Conservation (phyloP, 371 early-diverging fungal genomes). For the Capniomyces stellatus region DNA sequence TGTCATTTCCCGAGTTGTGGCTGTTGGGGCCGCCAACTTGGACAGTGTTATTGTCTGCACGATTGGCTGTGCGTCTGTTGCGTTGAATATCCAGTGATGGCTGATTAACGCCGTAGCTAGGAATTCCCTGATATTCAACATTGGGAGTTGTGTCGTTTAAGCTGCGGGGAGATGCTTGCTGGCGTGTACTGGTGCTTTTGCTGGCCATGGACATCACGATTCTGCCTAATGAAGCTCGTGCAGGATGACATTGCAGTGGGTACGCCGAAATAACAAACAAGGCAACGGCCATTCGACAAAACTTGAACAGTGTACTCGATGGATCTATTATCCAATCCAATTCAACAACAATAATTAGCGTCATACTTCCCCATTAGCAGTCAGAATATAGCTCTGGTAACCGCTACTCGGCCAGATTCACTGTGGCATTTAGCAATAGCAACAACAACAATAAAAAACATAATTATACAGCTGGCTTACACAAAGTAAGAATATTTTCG, state of each 20-base stretch:
- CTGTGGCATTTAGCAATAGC: neutral
- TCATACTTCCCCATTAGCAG: too few relatives aligned
- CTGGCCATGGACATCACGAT: neutral
- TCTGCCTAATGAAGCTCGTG: constrained; percentile 81
- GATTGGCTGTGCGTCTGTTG: neutral
- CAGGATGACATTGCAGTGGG: constrained; percentile 95
- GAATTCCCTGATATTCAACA: too few relatives aligned
- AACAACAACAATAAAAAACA: too few relatives aligned
- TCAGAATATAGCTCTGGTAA: too few relatives aligned
- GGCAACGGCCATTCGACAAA: constrained; percentile 78
- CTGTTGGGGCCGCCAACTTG: neutral
- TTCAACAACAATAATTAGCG: constrained; percentile 5
- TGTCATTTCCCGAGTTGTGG: neutral
- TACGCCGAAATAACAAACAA: constrained; percentile 85
- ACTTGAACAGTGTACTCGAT: constrained; percentile 46
- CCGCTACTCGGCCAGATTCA: too few relatives aligned
- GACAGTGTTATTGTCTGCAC: neutral
- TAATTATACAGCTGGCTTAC: too few relatives aligned
- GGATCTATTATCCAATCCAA: constrained; percentile 3
- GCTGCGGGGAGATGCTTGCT: neutral
- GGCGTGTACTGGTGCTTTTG: neutral
- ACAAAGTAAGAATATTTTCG: constrained; percentile 59
- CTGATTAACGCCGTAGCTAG: neutral
- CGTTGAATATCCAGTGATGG: neutral
- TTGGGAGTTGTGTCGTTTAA: neutral